Percentiles rank a stretch among this genome's conserved stretches.
Conservation (phyloP, 73 alveolate species). For the Paramecium bursaria region DNA sequence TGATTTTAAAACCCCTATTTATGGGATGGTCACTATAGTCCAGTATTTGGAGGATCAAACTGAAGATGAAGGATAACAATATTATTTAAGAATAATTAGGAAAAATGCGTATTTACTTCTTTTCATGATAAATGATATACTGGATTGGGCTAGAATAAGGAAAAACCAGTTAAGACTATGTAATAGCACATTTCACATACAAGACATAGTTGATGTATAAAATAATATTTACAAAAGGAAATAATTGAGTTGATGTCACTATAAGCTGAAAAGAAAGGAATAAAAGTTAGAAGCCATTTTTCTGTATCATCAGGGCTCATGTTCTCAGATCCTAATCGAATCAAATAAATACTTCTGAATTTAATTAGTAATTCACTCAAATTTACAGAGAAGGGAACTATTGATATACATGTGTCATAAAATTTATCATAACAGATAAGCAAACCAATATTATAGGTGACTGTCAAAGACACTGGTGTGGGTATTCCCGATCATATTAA, state of each 20-base stretch:
- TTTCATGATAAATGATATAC: slow-evolving; percentile 64
- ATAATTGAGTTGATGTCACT: slow-evolving; percentile 11
- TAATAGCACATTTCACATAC: not conserved
- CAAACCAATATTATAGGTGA: slow-evolving; percentile 3
- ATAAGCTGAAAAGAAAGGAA: slow-evolving; percentile 52
- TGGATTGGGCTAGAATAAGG: slow-evolving; percentile 56
- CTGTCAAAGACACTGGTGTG: slow-evolving; percentile 65
- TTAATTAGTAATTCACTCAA: slow-evolving; percentile 57
- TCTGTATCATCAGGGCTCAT: slow-evolving; percentile 23
- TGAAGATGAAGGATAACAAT: not conserved
- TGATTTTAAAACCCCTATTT: slow-evolving; percentile 66
- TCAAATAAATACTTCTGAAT: slow-evolving; percentile 58
- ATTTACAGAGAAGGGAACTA: slow-evolving; percentile 59
- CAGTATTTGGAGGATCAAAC: slow-evolving; percentile 32
- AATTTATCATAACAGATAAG: slow-evolving; percentile 12
- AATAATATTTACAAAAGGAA: no score
- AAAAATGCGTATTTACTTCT: slow-evolving; percentile 56
- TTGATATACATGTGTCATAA: slow-evolving; percentile 9
- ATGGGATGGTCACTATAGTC: slow-evolving; percentile 59
- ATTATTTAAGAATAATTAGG: slow-evolving; percentile 3
- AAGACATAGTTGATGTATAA: slow-evolving; percentile 31
- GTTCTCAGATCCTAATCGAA: slow-evolving; percentile 62
- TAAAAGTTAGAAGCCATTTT: slow-evolving; percentile 22
- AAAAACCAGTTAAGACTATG: slow-evolving; percentile 50
- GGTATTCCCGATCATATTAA: slow-evolving; percentile 57